Conservation (phyloP, 192 early-diverging fungal genomes). For the Umbelopsis sp. region DNA sequence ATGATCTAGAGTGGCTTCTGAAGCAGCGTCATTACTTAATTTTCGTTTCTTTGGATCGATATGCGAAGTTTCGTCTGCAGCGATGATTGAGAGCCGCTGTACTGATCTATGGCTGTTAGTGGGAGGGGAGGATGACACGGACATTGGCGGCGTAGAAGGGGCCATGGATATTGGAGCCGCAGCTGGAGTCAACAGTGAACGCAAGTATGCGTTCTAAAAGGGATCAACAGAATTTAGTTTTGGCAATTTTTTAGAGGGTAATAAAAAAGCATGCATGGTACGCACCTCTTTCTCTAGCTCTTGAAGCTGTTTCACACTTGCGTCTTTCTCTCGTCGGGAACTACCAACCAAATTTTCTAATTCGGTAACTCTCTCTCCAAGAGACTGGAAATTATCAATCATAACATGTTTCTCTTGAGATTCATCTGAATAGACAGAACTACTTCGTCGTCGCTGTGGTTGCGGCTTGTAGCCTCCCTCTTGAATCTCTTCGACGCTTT, state of each 20-base stretch:
- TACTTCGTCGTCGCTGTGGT: neutral
- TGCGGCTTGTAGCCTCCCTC: neutral
- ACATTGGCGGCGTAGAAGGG: neutral
- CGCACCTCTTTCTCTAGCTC: slow-evolving; percentile 36
- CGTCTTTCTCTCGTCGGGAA: slow-evolving; percentile 30
- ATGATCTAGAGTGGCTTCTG: neutral
- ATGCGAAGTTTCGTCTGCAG: neutral
- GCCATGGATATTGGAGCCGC: neutral
- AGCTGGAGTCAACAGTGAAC: slow-evolving; percentile 9
- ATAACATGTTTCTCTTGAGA: neutral
- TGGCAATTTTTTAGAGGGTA: neutral
- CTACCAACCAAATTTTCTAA: slow-evolving; percentile 27
- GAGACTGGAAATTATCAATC: neutral
- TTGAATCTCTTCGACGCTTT: slow-evolving; percentile 8
- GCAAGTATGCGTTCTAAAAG: slow-evolving; percentile 12
- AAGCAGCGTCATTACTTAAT: neutral
- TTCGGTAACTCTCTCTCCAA: slow-evolving; percentile 29
- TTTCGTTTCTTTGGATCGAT: neutral
- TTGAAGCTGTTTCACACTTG: slow-evolving; percentile 20
- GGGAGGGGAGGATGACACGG: slow-evolving; percentile 7
- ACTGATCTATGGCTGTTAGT: neutral
- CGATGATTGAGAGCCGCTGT: neutral
- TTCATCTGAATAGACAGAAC: slow-evolving; percentile 7
- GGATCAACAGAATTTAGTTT: neutral
- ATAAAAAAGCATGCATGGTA: neutral